These are phyloP conservation scores for Colletotrichum ledebouriae DNA, from an alignment of 2,329 filamentous ascomycete species.

Conservation along the genomic window DNA sequence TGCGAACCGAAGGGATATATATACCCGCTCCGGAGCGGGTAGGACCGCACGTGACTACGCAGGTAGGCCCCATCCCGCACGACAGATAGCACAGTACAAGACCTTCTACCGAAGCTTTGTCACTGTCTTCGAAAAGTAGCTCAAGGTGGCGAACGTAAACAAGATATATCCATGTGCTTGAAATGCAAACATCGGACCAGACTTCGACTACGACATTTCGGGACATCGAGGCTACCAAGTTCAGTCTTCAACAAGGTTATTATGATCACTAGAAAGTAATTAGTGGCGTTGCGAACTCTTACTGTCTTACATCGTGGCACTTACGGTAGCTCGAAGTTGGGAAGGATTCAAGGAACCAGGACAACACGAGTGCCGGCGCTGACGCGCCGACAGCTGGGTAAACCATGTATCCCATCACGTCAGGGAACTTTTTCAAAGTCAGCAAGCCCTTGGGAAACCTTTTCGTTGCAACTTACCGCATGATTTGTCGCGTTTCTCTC, in stretches of 20 bases:
- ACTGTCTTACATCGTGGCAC: not conserved
- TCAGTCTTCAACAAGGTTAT: slow-evolving; percentile 21
- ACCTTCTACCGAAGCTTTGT: too few species aligned
- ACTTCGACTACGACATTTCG: not conserved
- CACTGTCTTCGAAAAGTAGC: too few species aligned
- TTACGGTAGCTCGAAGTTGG: slow-evolving; percentile 31
- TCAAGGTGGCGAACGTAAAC: not conserved
- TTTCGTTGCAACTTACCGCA: slow-evolving; percentile 4
- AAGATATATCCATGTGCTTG: not conserved
- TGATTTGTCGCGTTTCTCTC: slow-evolving; percentile 28
- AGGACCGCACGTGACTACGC: too few species aligned
- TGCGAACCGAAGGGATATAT: too few species aligned
- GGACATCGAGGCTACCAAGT: too few species aligned
- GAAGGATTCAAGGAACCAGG: slow-evolving; percentile 32
- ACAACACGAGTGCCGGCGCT: slow-evolving; percentile 21
- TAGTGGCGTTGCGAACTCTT: not conserved
- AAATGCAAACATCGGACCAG: not conserved
- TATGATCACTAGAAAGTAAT: slow-evolving; percentile 14
- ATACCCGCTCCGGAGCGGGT: too few species aligned
- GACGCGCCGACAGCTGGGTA: slow-evolving; percentile 32
- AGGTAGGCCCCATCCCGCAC: too few species aligned
- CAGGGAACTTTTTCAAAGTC: slow-evolving; percentile 15
- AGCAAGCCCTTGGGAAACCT: not conserved
- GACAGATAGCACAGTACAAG: too few species aligned
- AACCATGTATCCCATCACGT: slow-evolving; percentile 33